phyloP scores from a whole-genome alignment of 1,139 yeast species.

The Kodamaea sp. region DNA sequence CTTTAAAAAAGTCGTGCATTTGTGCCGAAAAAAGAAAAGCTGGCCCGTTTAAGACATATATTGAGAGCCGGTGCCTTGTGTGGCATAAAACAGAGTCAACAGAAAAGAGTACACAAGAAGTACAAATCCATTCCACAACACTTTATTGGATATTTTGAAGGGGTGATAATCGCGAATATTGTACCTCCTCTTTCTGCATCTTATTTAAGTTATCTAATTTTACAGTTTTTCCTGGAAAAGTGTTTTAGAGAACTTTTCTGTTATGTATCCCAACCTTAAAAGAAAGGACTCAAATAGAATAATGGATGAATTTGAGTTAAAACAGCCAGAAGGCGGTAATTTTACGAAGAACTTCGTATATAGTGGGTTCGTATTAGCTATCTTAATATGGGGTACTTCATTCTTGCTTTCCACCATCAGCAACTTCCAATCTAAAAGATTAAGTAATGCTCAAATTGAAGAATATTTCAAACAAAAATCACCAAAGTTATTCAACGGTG shows the following conservation, averaged over 20 bases:
- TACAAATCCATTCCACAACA: no score
- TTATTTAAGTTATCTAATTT: no score
- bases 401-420: conserved; percentile 29
- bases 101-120: no score
- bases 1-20: no score
- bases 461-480: conserved; percentile 8
- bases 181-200: background rate
- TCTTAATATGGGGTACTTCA: conserved; percentile 40
- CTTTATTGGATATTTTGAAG: no score
- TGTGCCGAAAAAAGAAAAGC: no score
- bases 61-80: conserved; percentile 4
- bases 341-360: conserved; percentile 16
- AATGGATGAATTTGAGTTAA: conserved; percentile 11
- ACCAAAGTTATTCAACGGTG: conserved; percentile 9
- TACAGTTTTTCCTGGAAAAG: background rate
- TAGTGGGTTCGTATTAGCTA: conserved; percentile 23
- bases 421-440: conserved; percentile 14
- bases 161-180: background rate
- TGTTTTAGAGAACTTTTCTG: background rate
- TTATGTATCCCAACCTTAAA: conserved; percentile 9
- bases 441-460: conserved; percentile 7
- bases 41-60: no score
- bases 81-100: conserved; percentile 1
- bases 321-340: conserved; percentile 3
- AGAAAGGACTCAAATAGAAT: conserved; percentile 13